Evolutionary conservation across 169 alveolate genomes (phyloP), one percentile per base, ranked within the genome.

Genomic region (Babesia sp.): DNA sequence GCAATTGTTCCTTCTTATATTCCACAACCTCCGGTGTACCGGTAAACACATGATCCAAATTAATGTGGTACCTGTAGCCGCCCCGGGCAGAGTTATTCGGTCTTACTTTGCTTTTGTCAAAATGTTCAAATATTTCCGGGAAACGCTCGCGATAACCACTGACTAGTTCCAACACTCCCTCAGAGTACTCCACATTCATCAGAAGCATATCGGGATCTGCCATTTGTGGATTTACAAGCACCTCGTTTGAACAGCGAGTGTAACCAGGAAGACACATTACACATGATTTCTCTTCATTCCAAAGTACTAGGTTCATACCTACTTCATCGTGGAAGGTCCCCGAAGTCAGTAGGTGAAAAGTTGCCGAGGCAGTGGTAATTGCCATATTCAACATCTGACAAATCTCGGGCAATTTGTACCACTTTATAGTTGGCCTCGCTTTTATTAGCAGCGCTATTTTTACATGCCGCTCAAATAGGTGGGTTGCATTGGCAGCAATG

Each of bases 181-280:
- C 59, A 12, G 89, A 81, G 70, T 79, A 79, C 12, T 48, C 69
- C 39, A 79, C 83, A 1, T 54, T 31, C 18, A 31, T 0, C 4
- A 37, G 54, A 31, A 55, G 50, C 24, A 12, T 22, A 20, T 50
- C 71, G 53, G 50, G 54, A n/a, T 46, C 26, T 2, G 59, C 12
- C 60, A 64, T 64, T 22, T 26, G 28, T n/a, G 46, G 26, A 3
- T 29, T 20, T 11, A 57, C 44, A 36, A 61, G 39, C 37, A 61
- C 1, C 2, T 63, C 22, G 31, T 67, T 46, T 11, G 51, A 3
- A 41, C 66, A 53, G 50, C 72, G 55, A 28, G 87, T 79, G 71
- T 79, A 79, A 16, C 87, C 87, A 16, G 87, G 87, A n/a, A 79
- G 72, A 24, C 83, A 79, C 70, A 79, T 37, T 18, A 64, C 69